Base-by-base conservation (phyloP, 768 basidiomycete species). In the Leucogyrophana mollusca region DNA sequence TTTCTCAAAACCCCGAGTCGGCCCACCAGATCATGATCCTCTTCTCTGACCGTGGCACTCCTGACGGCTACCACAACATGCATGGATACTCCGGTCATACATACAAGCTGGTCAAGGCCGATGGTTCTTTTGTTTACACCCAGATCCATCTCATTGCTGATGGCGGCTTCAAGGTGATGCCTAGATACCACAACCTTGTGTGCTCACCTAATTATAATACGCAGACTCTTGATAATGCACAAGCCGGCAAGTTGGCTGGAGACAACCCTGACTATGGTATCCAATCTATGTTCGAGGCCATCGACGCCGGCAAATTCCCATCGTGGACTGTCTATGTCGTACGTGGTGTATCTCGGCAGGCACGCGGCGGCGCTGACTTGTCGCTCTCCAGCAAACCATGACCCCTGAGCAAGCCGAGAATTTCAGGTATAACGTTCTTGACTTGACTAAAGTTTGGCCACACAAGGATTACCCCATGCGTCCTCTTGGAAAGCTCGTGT, bases 71-170 rank as follows among this genome's bases (percentile, higher is more conserved):
- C 72, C 83, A 89, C 68, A 73, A 84, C 51, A 74, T 83, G 82
- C 90, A 97, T 69, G 94, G 93, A 2, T 96, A 94, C 75, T 90
- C 89, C 40, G 90, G 94, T 13, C 92, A 96, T 77, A 86, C 94
- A 24, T 90, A 77, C 77, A 90, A 94, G 66, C 82, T 93, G 67
- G 75, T 88, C 68, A 92, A 93, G 70, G 80, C 73, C 1, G 83
- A 94, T 42, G 92, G 91, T 37, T 79, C 85, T 36, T 90, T 85
- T 62, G 81, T 84, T 27, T 98, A 96, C 65, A 81, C 84, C 48
- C 92, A 96, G 67, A 78, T 94, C 57, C 94, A 96, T 67, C 57
- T 89, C 63, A 82, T 77, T 21, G 77, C 79, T 46, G 85, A 91
- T 49, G 77, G 82, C 30, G 94, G 94, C 30, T 88, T 85, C 70